phyloP scores from a whole-genome alignment of 164 flowering plant species.

The Vitis rotundifolia region DNA sequence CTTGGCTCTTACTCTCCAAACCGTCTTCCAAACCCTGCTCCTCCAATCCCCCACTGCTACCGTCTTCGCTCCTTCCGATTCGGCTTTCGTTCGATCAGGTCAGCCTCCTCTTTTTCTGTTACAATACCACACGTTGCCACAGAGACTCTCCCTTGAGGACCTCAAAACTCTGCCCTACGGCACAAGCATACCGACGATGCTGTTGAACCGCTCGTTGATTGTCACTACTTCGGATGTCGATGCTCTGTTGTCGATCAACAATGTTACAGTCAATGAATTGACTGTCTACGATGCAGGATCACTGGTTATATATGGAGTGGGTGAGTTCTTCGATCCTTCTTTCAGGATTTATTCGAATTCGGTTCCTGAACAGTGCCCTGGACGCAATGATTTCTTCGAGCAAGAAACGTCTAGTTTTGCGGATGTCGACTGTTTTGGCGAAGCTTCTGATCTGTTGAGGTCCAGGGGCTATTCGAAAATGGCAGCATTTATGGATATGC shows the following conservation, averaged over 20 bases:
- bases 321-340: conserved; percentile 15
- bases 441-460: conserved; percentile 13
- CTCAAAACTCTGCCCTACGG: conserved; percentile 17
- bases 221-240: conserved; percentile 12
- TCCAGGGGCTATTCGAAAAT: conserved; percentile 17
- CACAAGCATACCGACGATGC: conserved; percentile 23
- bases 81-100: conserved; percentile 15
- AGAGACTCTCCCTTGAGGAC: background rate
- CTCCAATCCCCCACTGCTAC: conserved; percentile 6
- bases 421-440: background rate
- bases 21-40: background rate
- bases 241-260: conserved; percentile 7
- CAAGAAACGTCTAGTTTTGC: background rate
- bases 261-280: conserved; percentile 5
- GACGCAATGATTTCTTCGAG: too few species aligned
- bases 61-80: conserved; percentile 28
- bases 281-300: conserved; percentile 19
- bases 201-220: conserved; percentile 8
- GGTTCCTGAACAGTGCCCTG: background rate
- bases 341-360: background rate
- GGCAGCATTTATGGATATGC: conserved; percentile 27
- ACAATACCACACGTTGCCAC: conserved; percentile 22
- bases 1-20: conserved; percentile 35
- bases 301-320: conserved; percentile 16
- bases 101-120: conserved; percentile 19